phyloP scores from a whole-genome alignment of 2,329 filamentous ascomycete genomes.

The Escovopsis sp. region DNA sequence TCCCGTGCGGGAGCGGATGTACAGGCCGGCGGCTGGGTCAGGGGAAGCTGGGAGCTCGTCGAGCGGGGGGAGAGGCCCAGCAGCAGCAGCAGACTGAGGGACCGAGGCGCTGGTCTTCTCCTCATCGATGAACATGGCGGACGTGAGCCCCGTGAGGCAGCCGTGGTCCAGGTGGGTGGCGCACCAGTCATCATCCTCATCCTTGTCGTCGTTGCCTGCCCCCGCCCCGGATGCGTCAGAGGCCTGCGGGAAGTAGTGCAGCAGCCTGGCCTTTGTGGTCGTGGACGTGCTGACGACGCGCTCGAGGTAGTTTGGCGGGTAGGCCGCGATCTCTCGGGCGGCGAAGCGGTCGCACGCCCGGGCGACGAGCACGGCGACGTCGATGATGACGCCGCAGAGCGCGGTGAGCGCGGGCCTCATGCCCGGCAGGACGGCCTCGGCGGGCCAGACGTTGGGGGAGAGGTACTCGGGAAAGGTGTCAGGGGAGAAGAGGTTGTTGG shows the following conservation, averaged over 20 bases:
- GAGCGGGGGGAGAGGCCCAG: slow-evolving; percentile 31
- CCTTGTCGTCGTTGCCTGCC: no score
- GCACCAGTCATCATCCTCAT: slow-evolving; percentile 67
- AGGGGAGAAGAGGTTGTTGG: slow-evolving; percentile 40
- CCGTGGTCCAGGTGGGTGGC: slow-evolving; percentile 83
- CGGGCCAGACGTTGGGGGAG: slow-evolving; percentile 79
- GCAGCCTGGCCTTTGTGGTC: slow-evolving; percentile 77
- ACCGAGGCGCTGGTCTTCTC: slow-evolving; percentile 23
- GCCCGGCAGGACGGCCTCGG: slow-evolving; percentile 50
- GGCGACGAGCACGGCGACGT: slow-evolving; percentile 77
- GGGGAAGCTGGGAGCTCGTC: slow-evolving; percentile 62
- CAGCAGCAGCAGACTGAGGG: slow-evolving; percentile 9
- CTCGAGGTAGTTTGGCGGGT: slow-evolving; percentile 68
- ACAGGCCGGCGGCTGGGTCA: slow-evolving; percentile 76
- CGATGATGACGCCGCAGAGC: slow-evolving; percentile 74
- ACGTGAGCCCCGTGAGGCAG: slow-evolving; percentile 85
- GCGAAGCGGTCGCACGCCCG: slow-evolving; percentile 83
- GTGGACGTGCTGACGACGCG: slow-evolving; percentile 71
- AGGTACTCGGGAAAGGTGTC: slow-evolving; percentile 76
- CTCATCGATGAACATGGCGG: slow-evolving; percentile 93
- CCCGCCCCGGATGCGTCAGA: no score
- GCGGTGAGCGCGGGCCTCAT: slow-evolving; percentile 61
- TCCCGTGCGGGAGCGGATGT: slow-evolving; percentile 77
- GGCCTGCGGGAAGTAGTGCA: slow-evolving; percentile 76
- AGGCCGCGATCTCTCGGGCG: slow-evolving; percentile 59